These are phyloP conservation scores for Lachancea lanzarotensis DNA, from an alignment of 805 yeast species.

Conservation along the genomic window DNA sequence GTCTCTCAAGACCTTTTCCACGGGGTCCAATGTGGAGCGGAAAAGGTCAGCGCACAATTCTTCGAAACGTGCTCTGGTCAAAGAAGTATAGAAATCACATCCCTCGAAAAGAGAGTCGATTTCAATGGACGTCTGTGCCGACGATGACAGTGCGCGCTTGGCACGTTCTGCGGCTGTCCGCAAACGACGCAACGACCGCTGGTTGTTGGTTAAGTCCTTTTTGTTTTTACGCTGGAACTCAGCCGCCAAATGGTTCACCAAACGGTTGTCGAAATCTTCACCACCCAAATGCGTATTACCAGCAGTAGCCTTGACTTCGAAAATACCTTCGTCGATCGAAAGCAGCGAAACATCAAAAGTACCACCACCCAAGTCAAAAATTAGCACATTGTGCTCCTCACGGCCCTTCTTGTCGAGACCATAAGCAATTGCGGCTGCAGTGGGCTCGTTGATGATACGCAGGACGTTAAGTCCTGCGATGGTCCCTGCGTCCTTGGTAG, in stretches of 20 bases:
- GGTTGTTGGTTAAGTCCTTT: constrained; percentile 84
- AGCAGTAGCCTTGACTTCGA: constrained; percentile 87
- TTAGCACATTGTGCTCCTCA: constrained; percentile 80
- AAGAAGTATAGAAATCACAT: constrained; percentile 90
- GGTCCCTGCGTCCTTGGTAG: constrained; percentile 95
- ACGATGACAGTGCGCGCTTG: constrained; percentile 93
- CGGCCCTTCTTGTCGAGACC: constrained; percentile 76
- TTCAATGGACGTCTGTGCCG: constrained; percentile 92
- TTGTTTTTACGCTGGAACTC: constrained; percentile 96
- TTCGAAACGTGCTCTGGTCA: constrained; percentile 97
- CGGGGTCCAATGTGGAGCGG: constrained; percentile 92
- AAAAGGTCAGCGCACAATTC: constrained; percentile 90
- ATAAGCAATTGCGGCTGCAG: constrained; percentile 96
- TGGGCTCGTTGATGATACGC: constrained; percentile 94
- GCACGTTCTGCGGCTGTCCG: constrained; percentile 99
- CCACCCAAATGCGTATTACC: constrained; percentile 83
- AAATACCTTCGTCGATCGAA: constrained; percentile 92
- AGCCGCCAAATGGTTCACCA: constrained; percentile 81
- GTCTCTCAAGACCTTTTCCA: constrained; percentile 89
- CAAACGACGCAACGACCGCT: constrained; percentile 93
- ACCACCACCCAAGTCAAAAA: constrained; percentile 97
- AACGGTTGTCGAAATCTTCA: constrained; percentile 94
- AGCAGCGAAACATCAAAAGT: constrained; percentile 93
- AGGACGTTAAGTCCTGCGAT: constrained; percentile 93
- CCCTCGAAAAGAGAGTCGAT: constrained; percentile 94